Evolutionary conservation across 371 early-diverging fungal species (phyloP), one percentile per base, ranked within the genome.

Genomic region (Mortierella sp.): DNA sequence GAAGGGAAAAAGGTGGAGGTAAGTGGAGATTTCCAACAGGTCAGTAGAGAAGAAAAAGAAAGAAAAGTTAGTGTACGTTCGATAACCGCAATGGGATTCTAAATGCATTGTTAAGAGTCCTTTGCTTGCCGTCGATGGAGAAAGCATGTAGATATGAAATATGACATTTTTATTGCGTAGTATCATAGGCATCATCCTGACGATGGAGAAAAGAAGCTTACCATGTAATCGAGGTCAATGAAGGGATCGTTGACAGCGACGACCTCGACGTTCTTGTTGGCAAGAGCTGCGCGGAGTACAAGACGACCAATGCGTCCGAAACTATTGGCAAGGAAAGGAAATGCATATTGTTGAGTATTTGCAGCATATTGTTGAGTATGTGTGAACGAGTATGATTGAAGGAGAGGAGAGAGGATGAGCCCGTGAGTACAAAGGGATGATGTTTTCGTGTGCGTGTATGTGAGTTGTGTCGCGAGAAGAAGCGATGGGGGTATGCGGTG

Each of bases 271-370:
- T 93, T 89, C 79, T 89, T 79, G 91, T 96, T 91, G 81, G 92
- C 88, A 49, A 97, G 91, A 68, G 97, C 91, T 80, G 97, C 96
- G 88, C 98, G 97, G 90, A 99, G 94, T 76, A 99, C 99, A 81
- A 99, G 94, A 90, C 99, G 99, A 78, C 99, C 99, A 87, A 99
- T 99, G 90, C 99, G 96, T 90, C 98, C 98, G 91, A 98, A 97
- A 78, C 98, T 96, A 81, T 18, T 63, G 16, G 21, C 1, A 32
- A 35, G 5, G 18, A 32, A 35, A 63, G 29, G 16, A 7, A 18
- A 21, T 5, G 29, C 0, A 63, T 16, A 63, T 60, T 7, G 16
- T 18, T 35, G 5, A n/a, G 27, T 71, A 6, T 18, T 18, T 35
- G 5, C n/a, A n/a, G 29, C 0, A 63, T 16, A 63, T 60, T 7